These are phyloP conservation scores for Botryosphaeria dothidea DNA, from an alignment of 2,329 filamentous ascomycete species.

Conservation along the genomic window DNA sequence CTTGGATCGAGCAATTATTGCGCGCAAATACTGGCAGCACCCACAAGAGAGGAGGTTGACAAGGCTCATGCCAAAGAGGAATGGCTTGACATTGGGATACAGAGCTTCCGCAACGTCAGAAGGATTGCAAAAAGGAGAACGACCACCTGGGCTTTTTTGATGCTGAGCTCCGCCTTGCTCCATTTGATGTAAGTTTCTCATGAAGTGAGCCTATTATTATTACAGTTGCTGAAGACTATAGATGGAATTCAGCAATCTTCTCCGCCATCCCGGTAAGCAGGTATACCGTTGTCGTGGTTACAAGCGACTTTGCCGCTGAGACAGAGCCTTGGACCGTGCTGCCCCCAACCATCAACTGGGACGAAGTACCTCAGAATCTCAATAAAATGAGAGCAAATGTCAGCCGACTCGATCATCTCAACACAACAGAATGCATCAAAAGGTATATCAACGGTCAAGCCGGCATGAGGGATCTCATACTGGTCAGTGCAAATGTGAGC, in stretches of 20 bases:
- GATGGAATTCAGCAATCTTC: constrained; percentile 3
- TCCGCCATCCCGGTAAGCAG: neutral
- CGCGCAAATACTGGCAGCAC: neutral
- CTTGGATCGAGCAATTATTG: neutral
- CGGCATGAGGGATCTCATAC: too few relatives aligned
- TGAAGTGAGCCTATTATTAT: too few relatives aligned
- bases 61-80: constrained; percentile 7
- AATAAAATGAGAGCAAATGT: too few relatives aligned
- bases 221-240: neutral
- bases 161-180: neutral
- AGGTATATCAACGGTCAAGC: too few relatives aligned
- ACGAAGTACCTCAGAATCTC: too few relatives aligned
- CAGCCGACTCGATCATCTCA: too few relatives aligned
- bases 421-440: too few relatives aligned
- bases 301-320: neutral
- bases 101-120: constrained; percentile 39
- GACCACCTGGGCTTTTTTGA: neutral
- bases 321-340: too few relatives aligned
- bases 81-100: constrained; percentile 50
- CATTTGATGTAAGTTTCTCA: constrained; percentile 8
- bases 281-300: neutral
- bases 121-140: too few relatives aligned
- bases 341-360: too few relatives aligned
- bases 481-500: too few relatives aligned
- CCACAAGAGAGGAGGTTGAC: neutral